These are phyloP conservation scores for Acanthamoeba sp. DNA, from an alignment of 208 protist species.

Conservation along the genomic window DNA sequence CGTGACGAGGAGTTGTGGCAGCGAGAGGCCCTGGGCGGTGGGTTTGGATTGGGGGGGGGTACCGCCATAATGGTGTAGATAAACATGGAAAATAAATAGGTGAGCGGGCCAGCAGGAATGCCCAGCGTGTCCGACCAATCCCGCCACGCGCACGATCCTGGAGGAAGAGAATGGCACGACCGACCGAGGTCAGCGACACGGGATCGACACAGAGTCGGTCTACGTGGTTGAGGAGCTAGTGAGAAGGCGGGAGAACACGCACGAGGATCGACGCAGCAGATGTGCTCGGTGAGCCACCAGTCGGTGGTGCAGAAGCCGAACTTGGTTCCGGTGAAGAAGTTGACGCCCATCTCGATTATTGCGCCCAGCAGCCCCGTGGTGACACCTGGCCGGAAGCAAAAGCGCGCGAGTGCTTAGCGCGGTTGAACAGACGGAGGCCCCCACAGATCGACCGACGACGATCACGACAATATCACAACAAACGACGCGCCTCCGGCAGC, in stretches of 20 bases:
- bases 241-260: not conserved
- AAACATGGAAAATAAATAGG: slow-evolving; percentile 71
- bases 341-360: slow-evolving; percentile 54
- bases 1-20: not conserved
- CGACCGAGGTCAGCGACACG: too few relatives aligned
- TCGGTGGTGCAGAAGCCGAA: slow-evolving; percentile 64
- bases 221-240: not conserved
- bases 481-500: too few relatives aligned
- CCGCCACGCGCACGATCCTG: slow-evolving; percentile 39
- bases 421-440: too few relatives aligned
- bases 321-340: slow-evolving; percentile 62
- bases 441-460: too few relatives aligned
- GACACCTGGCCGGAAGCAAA: not conserved
- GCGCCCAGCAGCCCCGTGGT: slow-evolving; percentile 46
- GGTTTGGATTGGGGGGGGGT: not conserved
- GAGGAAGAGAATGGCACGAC: too few relatives aligned
- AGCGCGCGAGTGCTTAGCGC: not conserved
- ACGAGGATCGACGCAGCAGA: slow-evolving; percentile 52
- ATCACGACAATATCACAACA: too few relatives aligned
- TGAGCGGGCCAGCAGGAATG: slow-evolving; percentile 2
- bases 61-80: slow-evolving; percentile 48
- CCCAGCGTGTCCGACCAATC: slow-evolving; percentile 49
- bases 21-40: too few relatives aligned
- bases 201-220: too few relatives aligned
- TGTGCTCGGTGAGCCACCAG: slow-evolving; percentile 48